A percentile compares a stretch with the other conserved stretches of the same genome.
phyloP scores from a whole-genome alignment of 495 filamentous ascomycete genomes.

The Parachaetomium inaequale region DNA sequence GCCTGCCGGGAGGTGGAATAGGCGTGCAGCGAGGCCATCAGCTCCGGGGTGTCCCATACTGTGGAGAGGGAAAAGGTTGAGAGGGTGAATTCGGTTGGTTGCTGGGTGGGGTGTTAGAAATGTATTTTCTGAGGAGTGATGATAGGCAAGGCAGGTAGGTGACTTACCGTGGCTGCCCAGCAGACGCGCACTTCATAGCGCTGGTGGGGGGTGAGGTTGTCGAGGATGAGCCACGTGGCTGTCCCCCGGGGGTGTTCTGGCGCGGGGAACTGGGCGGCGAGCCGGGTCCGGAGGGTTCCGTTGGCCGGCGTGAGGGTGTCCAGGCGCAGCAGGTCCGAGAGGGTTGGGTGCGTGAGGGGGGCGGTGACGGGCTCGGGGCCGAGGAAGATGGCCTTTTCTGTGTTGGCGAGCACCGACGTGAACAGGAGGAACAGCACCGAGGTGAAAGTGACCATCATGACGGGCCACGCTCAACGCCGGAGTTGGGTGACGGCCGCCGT shows the following conservation, averaged over 20 bases:
- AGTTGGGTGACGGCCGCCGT: background rate
- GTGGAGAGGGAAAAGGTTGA: conserved; percentile 55
- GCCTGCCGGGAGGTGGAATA: conserved; percentile 56
- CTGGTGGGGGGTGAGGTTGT: conserved; percentile 64
- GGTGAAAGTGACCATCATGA: background rate
- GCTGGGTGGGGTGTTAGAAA: conserved; percentile 46
- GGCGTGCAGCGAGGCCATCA: conserved; percentile 60
- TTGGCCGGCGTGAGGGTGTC: conserved; percentile 51
- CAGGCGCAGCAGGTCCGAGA: conserved; percentile 66
- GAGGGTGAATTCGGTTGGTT: conserved; percentile 81
- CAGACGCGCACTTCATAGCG: conserved; percentile 92
- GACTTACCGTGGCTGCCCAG: conserved; percentile 85
- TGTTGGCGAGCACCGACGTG: conserved; percentile 54
- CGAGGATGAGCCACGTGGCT: conserved; percentile 79
- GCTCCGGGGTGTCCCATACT: conserved; percentile 55
- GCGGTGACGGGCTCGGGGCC: conserved; percentile 57
- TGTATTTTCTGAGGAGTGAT: background rate
- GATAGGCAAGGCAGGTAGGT: background rate
- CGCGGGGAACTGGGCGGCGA: conserved; percentile 65
- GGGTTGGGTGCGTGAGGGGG: conserved; percentile 51
- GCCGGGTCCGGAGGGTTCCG: conserved; percentile 53
- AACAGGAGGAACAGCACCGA: conserved; percentile 9
- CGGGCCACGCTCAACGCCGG: background rate
- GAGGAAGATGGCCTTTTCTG: conserved; percentile 88
- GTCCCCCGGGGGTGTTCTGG: conserved; percentile 51